Evolutionary conservation across 805 yeast genomes (phyloP).

Genomic region (Pichia deserticola): DNA sequence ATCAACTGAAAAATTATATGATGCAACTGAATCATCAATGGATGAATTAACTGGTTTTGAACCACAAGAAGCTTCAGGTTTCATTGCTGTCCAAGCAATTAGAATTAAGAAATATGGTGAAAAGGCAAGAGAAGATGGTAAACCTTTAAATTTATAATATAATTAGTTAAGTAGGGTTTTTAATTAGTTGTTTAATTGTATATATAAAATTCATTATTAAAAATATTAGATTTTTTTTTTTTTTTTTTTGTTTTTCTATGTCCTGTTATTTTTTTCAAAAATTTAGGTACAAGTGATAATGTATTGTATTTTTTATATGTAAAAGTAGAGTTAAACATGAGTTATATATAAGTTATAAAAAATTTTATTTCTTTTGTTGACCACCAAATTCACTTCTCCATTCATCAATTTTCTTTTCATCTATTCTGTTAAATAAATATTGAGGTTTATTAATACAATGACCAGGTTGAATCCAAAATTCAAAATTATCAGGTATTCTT

Average conservation of each 20-base stretch:
- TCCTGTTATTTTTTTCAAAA: too few species aligned
- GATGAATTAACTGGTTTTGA: slow-evolving; percentile 97
- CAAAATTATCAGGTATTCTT: slow-evolving; percentile 69
- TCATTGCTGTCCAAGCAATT: slow-evolving; percentile 96
- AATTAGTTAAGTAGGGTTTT: too few species aligned
- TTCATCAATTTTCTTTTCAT: slow-evolving; percentile 75
- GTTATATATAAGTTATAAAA: too few species aligned
- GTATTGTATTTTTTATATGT: too few species aligned
- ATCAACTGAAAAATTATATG: slow-evolving; percentile 91
- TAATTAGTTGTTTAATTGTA: too few species aligned
- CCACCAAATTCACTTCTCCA: slow-evolving; percentile 91
- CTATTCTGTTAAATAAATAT: slow-evolving; percentile 88
- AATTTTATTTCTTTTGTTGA: slow-evolving; percentile 33
- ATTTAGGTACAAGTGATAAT: too few species aligned
- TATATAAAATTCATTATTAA: too few species aligned
- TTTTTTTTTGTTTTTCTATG: too few species aligned
- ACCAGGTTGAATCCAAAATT: slow-evolving; percentile 61
- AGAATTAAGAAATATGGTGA: slow-evolving; percentile 98
- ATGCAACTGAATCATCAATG: slow-evolving; percentile 98
- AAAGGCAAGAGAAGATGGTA: slow-evolving; percentile 78
- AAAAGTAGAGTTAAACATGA: too few species aligned
- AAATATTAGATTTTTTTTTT: too few species aligned
- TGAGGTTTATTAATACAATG: slow-evolving; percentile 88
- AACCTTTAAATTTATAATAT: slow-evolving; percentile 36
- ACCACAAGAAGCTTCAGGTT: slow-evolving; percentile 95